Evolutionary conservation across 345 rosid genomes (phyloP).

Genomic region (Moricandia moricandioides): DNA sequence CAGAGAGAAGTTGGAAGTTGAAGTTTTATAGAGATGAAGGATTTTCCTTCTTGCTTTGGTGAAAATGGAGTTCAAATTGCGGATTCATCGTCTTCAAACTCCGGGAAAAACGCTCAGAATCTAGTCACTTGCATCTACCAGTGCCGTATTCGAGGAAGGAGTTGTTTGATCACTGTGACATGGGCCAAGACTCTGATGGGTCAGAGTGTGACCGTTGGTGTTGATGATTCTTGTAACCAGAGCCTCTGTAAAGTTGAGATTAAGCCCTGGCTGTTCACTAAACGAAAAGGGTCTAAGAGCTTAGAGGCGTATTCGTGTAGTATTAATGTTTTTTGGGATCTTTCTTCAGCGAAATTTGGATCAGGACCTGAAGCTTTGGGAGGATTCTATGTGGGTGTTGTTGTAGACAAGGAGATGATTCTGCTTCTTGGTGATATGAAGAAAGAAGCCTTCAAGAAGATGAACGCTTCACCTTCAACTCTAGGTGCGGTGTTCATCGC

Average conservation of each 20-base stretch:
- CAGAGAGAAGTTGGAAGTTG: not conserved
- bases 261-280: conserved; percentile 87
- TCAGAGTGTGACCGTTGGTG: conserved; percentile 66
- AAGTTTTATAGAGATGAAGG: conserved; percentile 55
- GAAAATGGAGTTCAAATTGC: conserved; percentile 96
- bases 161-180: conserved; percentile 65
- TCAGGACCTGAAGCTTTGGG: conserved; percentile 76
- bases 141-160: conserved; percentile 54
- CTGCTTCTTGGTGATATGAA: conserved; percentile 81
- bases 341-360: conserved; percentile 73
- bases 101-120: conserved; percentile 67
- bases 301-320: conserved; percentile 53
- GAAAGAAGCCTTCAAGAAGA: conserved; percentile 74
- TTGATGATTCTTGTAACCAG: conserved; percentile 63
- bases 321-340: conserved; percentile 69
- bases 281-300: conserved; percentile 70
- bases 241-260: conserved; percentile 78
- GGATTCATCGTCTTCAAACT: conserved; percentile 65
- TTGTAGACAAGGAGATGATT: conserved; percentile 57
- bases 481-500: conserved; percentile 54
- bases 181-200: conserved; percentile 92
- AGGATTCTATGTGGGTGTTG: conserved; percentile 67
- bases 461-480: conserved; percentile 40
- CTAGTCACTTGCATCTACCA: conserved; percentile 75
- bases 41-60: conserved; percentile 95